Evolutionary conservation across 176 grass and related monocot species (phyloP).

Genomic region (Ensete glaucum): DNA sequence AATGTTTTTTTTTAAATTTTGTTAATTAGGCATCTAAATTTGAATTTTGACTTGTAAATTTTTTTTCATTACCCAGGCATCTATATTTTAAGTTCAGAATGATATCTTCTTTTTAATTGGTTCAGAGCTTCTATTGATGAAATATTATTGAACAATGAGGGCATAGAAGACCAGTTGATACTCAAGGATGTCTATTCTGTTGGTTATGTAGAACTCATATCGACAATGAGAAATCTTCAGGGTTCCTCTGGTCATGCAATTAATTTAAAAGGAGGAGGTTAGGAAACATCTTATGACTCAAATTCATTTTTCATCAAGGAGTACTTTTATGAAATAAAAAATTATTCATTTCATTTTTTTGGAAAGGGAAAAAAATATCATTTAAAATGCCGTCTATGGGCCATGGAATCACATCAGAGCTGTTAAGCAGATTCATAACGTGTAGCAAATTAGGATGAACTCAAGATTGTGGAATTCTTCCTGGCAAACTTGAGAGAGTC

Average conservation of each 20-base stretch:
- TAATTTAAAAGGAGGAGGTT: neutral
- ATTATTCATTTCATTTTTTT: no score
- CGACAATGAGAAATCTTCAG: neutral
- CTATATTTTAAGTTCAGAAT: neutral
- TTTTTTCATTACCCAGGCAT: neutral
- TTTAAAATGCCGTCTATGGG: no score
- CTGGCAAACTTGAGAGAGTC: no score
- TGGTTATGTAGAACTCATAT: neutral
- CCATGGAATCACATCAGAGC: no score
- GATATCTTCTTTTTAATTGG: neutral
- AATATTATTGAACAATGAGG: neutral
- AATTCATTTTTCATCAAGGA: no score
- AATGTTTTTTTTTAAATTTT: neutral
- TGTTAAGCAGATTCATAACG: no score
- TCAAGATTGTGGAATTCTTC: no score
- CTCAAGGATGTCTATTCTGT: neutral
- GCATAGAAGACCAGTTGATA: neutral
- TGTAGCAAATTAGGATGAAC: no score
- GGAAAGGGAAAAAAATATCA: no score
- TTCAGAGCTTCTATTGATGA: neutral
- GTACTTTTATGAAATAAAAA: no score
- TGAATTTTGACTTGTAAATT: neutral
- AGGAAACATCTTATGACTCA: no score
- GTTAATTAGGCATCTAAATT: no score
- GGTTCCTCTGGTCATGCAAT: neutral